Conservation (phyloP, 2,329 filamentous ascomycete genomes). For the Dactylonectria macrodidyma region DNA sequence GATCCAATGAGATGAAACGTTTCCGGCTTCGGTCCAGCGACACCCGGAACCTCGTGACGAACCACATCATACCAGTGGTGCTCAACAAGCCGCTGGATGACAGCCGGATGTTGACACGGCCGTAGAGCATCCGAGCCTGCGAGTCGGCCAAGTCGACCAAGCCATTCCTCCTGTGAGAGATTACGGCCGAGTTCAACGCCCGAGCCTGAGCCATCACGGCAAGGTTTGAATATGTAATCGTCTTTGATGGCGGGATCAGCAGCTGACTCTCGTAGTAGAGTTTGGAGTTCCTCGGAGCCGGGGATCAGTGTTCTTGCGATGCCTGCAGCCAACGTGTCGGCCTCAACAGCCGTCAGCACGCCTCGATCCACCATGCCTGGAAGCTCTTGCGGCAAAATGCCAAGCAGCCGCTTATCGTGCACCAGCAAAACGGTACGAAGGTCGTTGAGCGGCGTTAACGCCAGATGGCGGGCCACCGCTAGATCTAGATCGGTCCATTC, state of each 20-base stretch:
- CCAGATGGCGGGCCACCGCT: constrained; percentile 24
- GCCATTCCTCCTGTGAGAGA: constrained; percentile 26
- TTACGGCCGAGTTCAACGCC: constrained; percentile 31
- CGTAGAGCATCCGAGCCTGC: constrained; percentile 13
- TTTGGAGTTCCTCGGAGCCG: constrained; percentile 6
- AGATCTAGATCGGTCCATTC: constrained; percentile 27
- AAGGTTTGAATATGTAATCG: constrained; percentile 31
- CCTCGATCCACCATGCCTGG: constrained; percentile 24
- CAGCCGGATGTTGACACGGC: constrained; percentile 31
- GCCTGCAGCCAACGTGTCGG: constrained; percentile 12
- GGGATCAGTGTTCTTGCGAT: constrained; percentile 28
- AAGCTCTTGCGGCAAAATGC: constrained; percentile 34
- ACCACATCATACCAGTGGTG: constrained; percentile 35
- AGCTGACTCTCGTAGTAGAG: constrained; percentile 10
- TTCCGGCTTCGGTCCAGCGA: constrained; percentile 25
- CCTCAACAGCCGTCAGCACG: constrained; percentile 29
- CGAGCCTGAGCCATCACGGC: constrained; percentile 30
- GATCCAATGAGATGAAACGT: constrained; percentile 37
- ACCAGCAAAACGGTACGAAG: constrained; percentile 35
- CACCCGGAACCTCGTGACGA: constrained; percentile 29
- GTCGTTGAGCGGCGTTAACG: constrained; percentile 31
- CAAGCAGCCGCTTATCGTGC: constrained; percentile 33
- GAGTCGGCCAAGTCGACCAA: constrained; percentile 17
- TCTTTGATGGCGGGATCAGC: neutral
- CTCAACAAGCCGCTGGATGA: constrained; percentile 33